Base-by-base conservation (phyloP, 148 eudicot species). In the Heliamphora exappendiculata region DNA sequence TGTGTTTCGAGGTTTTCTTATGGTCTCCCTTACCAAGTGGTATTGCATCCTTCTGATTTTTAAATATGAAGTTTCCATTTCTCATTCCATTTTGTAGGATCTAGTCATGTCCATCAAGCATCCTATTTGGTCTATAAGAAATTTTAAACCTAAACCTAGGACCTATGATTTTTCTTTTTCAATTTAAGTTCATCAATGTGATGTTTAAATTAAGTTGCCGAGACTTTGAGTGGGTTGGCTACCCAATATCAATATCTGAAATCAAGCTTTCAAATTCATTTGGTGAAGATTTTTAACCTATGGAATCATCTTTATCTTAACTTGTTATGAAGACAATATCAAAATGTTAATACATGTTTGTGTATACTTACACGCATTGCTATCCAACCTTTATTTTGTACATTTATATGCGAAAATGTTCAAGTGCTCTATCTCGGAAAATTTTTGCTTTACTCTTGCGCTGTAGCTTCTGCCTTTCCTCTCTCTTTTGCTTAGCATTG, bases 11-110 rank as follows among this genome's bases (percentile, higher is more conserved):
- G 99, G 99, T 59, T 95, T 92, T 87, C 84, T 95, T 26, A 88
- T 95, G 99, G 89, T 87, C 50, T 85, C 97, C 69, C 87, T 95
- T 50, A 92, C 99, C 62, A 85, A 93, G 73, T 92, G 97, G 99
- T 95, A 95, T 69, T 63, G 19, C 75, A 63, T 65, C 45, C 69
- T 16, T 26, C 22, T 45, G 11, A 45, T 70, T 31, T 76, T 5
- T 33, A 14, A 47, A n/a, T 20, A 9, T 36, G 17, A 67, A 13
- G 7, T 28, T 39, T 42, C 64, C 64, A 24, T 67, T 55, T 41
- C 11, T n/a, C 31, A 5, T 20, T 63, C 36, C 26, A 28, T 28
- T 28, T 17, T 58, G 29, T 16, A 9, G 14, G 49, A 36, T 12
- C 20, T 39, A 28, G 7, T 29, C 24, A 73, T 73, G 39, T 22